Percentiles rank a stretch among this genome's conserved stretches.
These are phyloP conservation scores for Teunomyces tritomae DNA, from an alignment of 805 yeast species.

Conservation along the genomic window DNA sequence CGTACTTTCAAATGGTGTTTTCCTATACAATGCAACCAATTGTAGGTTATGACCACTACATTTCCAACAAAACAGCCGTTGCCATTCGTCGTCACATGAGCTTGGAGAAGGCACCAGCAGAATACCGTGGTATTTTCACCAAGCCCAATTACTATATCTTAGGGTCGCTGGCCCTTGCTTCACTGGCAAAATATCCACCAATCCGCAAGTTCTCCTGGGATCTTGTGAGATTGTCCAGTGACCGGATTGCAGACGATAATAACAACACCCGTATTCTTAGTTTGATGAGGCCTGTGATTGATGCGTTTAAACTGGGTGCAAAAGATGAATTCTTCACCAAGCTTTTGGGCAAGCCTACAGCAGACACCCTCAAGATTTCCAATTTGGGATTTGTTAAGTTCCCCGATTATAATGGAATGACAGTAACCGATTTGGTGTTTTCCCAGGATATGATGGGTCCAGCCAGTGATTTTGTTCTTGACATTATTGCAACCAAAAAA, in stretches of 20 bases:
- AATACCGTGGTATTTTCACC: conserved; percentile 16
- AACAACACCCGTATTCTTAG: conserved; percentile 24
- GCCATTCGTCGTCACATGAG: conserved; percentile 29
- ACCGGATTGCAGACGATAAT: conserved; percentile 15
- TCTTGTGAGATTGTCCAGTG: conserved; percentile 18
- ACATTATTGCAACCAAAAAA: conserved; percentile 24
- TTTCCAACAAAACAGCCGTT: conserved; percentile 29
- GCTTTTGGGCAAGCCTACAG: conserved; percentile 22
- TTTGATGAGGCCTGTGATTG: conserved; percentile 17
- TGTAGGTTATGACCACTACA: conserved; percentile 22
- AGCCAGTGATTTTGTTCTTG: conserved; percentile 34
- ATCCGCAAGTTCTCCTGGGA: conserved; percentile 33
- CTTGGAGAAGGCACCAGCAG: conserved; percentile 10
- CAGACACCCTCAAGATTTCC: conserved; percentile 34
- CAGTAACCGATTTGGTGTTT: conserved; percentile 29
- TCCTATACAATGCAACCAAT: conserved; percentile 29
- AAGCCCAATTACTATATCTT: conserved; percentile 22
- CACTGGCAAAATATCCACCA: conserved; percentile 31
- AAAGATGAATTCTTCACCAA: conserved; percentile 20
- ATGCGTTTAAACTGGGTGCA: conserved; percentile 10
- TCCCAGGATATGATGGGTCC: conserved; percentile 36
- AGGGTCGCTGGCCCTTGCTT: conserved; percentile 35
- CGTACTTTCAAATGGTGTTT: conserved; percentile 25
- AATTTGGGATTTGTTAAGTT: conserved; percentile 32
- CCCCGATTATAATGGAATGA: conserved; percentile 22